A percentile compares a stretch with the other conserved stretches of the same genome.
Evolutionary conservation across 1,284 basidiomycete genomes (phyloP).

Genomic region (Austroboletus niveus): DNA sequence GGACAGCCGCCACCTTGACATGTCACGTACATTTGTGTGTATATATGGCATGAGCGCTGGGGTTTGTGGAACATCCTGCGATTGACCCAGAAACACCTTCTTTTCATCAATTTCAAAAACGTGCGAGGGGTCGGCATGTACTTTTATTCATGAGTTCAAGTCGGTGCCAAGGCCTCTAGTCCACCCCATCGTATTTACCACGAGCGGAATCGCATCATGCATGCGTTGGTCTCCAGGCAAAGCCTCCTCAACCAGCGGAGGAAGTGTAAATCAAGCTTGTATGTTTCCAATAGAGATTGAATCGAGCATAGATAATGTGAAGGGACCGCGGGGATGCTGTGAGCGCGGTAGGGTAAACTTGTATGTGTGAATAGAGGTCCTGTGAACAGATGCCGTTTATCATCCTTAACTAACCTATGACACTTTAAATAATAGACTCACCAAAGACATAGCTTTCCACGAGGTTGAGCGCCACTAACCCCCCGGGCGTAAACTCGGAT

Average conservation of each 20-base stretch:
- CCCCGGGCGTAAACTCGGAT: slow-evolving; percentile 89
- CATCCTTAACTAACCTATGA: background rate
- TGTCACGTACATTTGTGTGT: background rate
- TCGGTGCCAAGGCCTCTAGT: slow-evolving; percentile 91
- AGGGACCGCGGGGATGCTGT: slow-evolving; percentile 79
- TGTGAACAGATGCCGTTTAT: slow-evolving; percentile 28
- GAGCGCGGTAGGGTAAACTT: slow-evolving; percentile 67
- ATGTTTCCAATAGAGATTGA: slow-evolving; percentile 66
- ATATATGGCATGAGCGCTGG: background rate
- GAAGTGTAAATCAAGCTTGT: slow-evolving; percentile 69
- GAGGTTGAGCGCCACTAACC: slow-evolving; percentile 80
- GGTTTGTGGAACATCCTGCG: slow-evolving; percentile 23
- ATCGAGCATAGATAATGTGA: slow-evolving; percentile 77
- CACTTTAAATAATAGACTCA: slow-evolving; percentile 29
- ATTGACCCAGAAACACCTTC: slow-evolving; percentile 29
- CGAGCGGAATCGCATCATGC: slow-evolving; percentile 68
- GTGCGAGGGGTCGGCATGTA: slow-evolving; percentile 57
- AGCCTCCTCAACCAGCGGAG: slow-evolving; percentile 28
- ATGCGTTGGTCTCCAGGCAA: slow-evolving; percentile 40
- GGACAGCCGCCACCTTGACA: slow-evolving; percentile 21
- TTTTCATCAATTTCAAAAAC: slow-evolving; percentile 26
- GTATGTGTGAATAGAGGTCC: slow-evolving; percentile 87
- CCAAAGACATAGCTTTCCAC: slow-evolving; percentile 71
- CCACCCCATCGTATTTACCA: slow-evolving; percentile 98
- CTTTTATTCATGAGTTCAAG: slow-evolving; percentile 69